Conservation (phyloP, 805 yeast genomes). For the Candida sonorensis region DNA sequence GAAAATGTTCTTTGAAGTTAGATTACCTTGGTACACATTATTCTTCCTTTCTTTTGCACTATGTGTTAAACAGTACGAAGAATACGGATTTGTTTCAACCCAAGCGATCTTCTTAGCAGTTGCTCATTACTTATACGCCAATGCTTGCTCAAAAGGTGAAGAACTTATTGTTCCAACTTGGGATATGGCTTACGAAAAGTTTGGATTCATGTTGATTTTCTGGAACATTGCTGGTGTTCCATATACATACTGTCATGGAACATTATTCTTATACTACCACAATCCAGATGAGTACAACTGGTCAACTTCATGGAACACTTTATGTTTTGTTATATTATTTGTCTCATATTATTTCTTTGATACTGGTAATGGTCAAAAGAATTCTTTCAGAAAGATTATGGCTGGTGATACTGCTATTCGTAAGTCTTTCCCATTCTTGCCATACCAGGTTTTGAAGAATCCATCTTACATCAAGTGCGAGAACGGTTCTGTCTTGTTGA, state of each 20-base stretch:
- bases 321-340: conserved; percentile 50
- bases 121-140: conserved; percentile 93
- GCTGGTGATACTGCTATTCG: conserved; percentile 74
- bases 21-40: conserved; percentile 93
- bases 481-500: conserved; percentile 75
- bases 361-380: conserved; percentile 92
- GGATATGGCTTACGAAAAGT: conserved; percentile 99
- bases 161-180: conserved; percentile 96
- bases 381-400: conserved; percentile 76
- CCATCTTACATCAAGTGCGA: conserved; percentile 82
- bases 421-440: conserved; percentile 90
- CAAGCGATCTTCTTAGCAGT: conserved; percentile 67
- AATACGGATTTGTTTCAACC: conserved; percentile 70
- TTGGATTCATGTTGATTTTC: conserved; percentile 97
- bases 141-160: conserved; percentile 97
- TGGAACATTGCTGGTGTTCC: conserved; percentile 99
- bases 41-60: conserved; percentile 71
- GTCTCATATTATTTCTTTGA: conserved; percentile 89
- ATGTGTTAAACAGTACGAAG: conserved; percentile 72
- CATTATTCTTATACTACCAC: conserved; percentile 76
- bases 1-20: conserved; percentile 96
- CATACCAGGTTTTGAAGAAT: conserved; percentile 71
- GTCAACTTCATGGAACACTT: conserved; percentile 53
- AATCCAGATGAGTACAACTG: conserved; percentile 77
- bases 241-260: conserved; percentile 93